Conservation (phyloP, 1,139 yeast species). For the Yamadazyma triangularis region DNA sequence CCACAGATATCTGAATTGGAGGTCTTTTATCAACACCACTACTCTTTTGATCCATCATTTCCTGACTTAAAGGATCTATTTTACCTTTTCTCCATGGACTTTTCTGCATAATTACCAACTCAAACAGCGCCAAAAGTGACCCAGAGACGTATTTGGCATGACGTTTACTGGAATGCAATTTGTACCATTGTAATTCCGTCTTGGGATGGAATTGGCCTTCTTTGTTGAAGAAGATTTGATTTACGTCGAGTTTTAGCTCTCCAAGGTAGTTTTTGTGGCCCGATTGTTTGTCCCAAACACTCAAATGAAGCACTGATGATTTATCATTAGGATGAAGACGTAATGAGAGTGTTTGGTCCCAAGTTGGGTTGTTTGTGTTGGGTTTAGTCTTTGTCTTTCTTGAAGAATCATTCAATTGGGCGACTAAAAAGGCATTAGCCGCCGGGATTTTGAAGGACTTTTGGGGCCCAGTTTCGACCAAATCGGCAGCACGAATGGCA, state of each 20-base stretch:
- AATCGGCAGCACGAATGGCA: conserved; percentile 39
- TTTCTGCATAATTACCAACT: conserved; percentile 27
- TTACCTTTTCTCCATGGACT: conserved; percentile 1
- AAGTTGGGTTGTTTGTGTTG: conserved; percentile 38
- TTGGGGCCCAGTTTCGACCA: conserved; percentile 17
- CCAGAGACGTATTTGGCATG: conserved; percentile 56
- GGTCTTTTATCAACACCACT: too few species aligned
- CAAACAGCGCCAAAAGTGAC: conserved; percentile 48
- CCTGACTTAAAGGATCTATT: too few species aligned
- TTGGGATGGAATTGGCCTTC: conserved; percentile 13
- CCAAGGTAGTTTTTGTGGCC: conserved; percentile 52
- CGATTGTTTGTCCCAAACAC: conserved; percentile 46
- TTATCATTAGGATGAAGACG: conserved; percentile 29
- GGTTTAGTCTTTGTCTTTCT: conserved; percentile 32
- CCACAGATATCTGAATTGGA: conserved; percentile 13
- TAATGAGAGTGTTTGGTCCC: conserved; percentile 37
- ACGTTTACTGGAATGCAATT: conserved; percentile 42
- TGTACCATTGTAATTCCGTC: conserved; percentile 46
- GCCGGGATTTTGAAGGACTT: too few species aligned
- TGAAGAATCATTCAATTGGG: conserved; percentile 25
- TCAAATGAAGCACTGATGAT: conserved; percentile 25
- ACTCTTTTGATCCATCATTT: too few species aligned
- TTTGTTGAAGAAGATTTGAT: conserved; percentile 35
- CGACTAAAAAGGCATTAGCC: conserved; percentile 32
- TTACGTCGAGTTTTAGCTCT: conserved; percentile 45